phyloP scores from a whole-genome alignment of 2,329 filamentous ascomycete genomes.

The Penicillium sp. region DNA sequence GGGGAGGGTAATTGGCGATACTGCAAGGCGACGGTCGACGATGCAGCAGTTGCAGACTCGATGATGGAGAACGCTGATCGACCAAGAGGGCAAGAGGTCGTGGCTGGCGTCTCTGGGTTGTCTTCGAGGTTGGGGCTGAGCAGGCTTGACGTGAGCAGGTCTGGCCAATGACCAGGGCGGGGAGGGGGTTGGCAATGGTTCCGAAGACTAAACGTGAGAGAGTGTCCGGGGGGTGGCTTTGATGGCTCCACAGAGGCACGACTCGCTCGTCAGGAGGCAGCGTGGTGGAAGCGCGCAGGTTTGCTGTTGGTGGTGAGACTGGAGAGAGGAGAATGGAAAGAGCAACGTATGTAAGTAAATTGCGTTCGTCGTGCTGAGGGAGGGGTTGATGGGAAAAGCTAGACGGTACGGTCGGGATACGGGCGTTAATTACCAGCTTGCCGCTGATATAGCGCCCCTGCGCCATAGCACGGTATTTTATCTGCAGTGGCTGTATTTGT shows the following conservation, averaged over 20 bases:
- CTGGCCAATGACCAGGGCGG: conserved; percentile 14
- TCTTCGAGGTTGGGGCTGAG: conserved; percentile 13
- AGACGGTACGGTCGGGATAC: neutral
- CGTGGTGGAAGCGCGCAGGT: neutral
- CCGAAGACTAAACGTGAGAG: conserved; percentile 4
- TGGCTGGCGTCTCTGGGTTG: conserved; percentile 1
- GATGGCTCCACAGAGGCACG: neutral
- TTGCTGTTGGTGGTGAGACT: neutral
- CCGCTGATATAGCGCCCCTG: neutral
- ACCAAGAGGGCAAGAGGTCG: neutral
- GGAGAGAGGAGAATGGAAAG: neutral
- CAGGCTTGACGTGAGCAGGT: conserved; percentile 14
- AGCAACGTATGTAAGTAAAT: neutral
- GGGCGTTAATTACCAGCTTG: neutral
- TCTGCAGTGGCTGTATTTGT: neutral
- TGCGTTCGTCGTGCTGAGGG: neutral
- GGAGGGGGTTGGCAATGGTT: conserved; percentile 9
- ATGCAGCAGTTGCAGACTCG: neutral
- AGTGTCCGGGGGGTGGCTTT: neutral
- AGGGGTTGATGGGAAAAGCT: neutral
- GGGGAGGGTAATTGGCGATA: conserved; percentile 5
- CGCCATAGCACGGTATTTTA: neutral
- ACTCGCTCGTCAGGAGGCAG: neutral
- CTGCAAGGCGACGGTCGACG: neutral
- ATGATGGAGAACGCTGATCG: neutral